A percentile compares a stretch with the other conserved stretches of the same genome.
Evolutionary conservation across 352 stramenopile species (phyloP).

Genomic region (Aphanomyces cochlioides): DNA sequence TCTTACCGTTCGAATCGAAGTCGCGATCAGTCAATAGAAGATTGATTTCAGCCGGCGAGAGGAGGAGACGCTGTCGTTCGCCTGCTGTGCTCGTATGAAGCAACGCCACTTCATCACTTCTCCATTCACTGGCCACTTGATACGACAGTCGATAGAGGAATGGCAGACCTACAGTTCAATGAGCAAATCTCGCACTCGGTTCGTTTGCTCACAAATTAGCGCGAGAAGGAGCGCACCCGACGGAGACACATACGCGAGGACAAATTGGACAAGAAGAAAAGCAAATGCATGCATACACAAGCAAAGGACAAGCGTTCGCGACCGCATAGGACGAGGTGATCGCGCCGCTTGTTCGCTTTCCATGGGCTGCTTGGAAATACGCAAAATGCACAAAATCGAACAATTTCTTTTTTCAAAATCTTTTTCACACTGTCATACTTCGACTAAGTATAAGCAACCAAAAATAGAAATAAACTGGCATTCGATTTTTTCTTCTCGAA

Average conservation of each 20-base stretch:
- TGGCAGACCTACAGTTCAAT: constrained; percentile 18
- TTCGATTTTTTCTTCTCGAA: neutral
- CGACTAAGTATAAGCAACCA: too few relatives aligned
- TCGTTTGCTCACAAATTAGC: constrained; percentile 8
- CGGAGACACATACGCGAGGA: constrained; percentile 10
- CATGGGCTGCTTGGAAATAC: neutral
- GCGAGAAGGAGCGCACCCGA: constrained; percentile 5
- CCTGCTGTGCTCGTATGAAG: neutral
- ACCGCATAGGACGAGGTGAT: neutral
- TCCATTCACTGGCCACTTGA: constrained; percentile 9
- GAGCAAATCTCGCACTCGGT: neutral
- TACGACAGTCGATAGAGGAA: constrained; percentile 21
- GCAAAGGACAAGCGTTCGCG: constrained; percentile 8
- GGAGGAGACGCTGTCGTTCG: constrained; percentile 21
- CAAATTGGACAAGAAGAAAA: constrained; percentile 11
- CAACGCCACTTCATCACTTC: neutral
- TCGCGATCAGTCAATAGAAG: constrained; percentile 27
- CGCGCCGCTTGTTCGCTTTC: neutral
- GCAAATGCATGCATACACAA: constrained; percentile 21
- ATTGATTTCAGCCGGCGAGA: constrained; percentile 21
- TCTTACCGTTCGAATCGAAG: constrained; percentile 30
- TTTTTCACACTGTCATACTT: too few relatives aligned
- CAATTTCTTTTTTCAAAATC: too few relatives aligned
- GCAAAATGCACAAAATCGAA: neutral
- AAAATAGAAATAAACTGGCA: neutral